Conservation (phyloP, 768 basidiomycete species). For the Tulasnella sp. region DNA sequence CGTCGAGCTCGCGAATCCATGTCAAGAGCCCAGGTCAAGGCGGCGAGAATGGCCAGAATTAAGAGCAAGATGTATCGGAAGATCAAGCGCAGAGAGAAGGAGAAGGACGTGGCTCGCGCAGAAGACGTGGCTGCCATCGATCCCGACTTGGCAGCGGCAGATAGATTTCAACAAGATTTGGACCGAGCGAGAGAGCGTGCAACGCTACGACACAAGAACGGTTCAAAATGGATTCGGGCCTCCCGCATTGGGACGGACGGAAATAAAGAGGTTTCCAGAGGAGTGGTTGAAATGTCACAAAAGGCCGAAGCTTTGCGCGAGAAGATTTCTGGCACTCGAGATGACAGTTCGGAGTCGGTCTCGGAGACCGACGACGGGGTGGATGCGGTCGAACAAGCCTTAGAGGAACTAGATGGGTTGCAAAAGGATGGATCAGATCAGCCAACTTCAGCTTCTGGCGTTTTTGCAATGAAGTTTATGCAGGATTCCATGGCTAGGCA, state of each 20-base stretch:
- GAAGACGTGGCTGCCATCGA: conserved; percentile 36
- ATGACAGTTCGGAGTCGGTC: conserved; percentile 34
- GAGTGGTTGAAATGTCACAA: conserved; percentile 79
- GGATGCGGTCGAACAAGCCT: conserved; percentile 37
- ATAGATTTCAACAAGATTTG: conserved; percentile 58
- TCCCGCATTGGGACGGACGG: conserved; percentile 66
- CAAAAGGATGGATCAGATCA: not conserved
- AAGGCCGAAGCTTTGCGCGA: conserved; percentile 69
- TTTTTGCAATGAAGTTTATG: conserved; percentile 99
- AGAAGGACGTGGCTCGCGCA: conserved; percentile 43
- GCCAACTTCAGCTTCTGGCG: conserved; percentile 32
- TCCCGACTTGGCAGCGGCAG: conserved; percentile 47
- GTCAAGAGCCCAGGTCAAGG: conserved; percentile 87
- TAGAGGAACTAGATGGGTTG: conserved; percentile 27
- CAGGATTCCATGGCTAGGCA: conserved; percentile 75
- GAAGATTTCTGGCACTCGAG: conserved; percentile 60
- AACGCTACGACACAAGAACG: conserved; percentile 79
- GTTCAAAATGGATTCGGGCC: conserved; percentile 78
- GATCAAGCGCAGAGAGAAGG: conserved; percentile 69
- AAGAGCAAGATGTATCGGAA: conserved; percentile 91
- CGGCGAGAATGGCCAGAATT: conserved; percentile 85
- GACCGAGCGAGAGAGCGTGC: conserved; percentile 83
- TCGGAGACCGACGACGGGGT: conserved; percentile 36
- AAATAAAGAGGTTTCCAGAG: conserved; percentile 45
- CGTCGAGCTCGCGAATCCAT: conserved; percentile 85